Base-by-base conservation (phyloP, 495 filamentous ascomycete genomes). In the Trypethelium eluteriae region DNA sequence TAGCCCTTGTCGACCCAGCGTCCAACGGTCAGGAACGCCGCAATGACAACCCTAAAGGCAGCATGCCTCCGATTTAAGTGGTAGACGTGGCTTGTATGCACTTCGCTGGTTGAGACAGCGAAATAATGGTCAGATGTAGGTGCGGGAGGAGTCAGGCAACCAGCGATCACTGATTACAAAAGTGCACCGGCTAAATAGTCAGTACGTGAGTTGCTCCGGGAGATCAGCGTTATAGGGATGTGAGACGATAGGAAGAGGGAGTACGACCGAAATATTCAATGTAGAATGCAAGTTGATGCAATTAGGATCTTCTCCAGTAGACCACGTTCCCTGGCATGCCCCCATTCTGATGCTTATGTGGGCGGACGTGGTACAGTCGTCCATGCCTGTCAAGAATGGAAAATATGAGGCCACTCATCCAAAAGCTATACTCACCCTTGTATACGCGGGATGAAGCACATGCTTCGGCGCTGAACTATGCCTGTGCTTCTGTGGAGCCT, bases 61-160 rank as follows among this genome's bases (percentile, higher is more conserved):
- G 25, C 25, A 25, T 25, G 25, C 25, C 25, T 25, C 25, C 25
- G 25, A 25, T 25, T 25, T 44, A 44, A 44, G 41, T 44, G 41
- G 14, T 44, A 14, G 41, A 44, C 41, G 41, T 44, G 41, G 6
- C 41, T 44, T 44, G 41, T 14, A 7, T 7, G 41, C 41, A 25
- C 25, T 25, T 25, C 25, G 25, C 25, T 25, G 7, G 14, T 44
- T 7, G 41, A 44, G 41, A 14, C 41, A 44, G 14, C 6, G 41
- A 44, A 44, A 44, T 44, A 62, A 14, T 38, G 61, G 38, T 32
- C 14, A 7, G 61, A 16, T 38, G n/a, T 25, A 39, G 35, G 34
- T 62, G 61, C 61, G 16, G 35, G 16, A 62, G 61, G 39, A 35
- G 14, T 34, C 34, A 62, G 53, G 53, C 53, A 59, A 32, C 7